Percentiles rank a stretch among this genome's conserved stretches.
These are phyloP conservation scores for Raddia distichophylla DNA, from an alignment of 176 grass and related monocot species.

Conservation along the genomic window DNA sequence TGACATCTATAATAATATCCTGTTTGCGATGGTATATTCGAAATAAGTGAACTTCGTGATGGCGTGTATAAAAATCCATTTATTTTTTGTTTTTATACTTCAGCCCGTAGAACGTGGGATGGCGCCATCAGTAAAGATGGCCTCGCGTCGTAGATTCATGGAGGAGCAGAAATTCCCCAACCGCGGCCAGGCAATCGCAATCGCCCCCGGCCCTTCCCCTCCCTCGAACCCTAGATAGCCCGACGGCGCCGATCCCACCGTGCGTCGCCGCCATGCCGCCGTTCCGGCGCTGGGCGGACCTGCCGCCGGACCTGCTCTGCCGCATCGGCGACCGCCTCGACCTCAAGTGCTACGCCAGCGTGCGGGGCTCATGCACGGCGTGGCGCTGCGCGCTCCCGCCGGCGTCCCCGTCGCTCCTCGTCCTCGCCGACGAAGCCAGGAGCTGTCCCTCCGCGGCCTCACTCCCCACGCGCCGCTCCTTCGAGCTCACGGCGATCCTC, in stretches of 20 bases:
- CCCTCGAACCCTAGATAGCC: constrained; percentile 41
- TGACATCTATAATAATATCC: too few species aligned
- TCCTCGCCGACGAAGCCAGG: constrained; percentile 48
- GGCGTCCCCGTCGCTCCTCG: constrained; percentile 49
- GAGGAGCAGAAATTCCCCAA: constrained; percentile 59
- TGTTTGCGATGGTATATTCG: too few species aligned
- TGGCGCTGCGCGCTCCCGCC: constrained; percentile 54
- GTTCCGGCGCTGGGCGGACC: constrained; percentile 61
- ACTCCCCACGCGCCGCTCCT: constrained; percentile 48
- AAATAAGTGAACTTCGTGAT: too few species aligned
- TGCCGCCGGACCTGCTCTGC: constrained; percentile 57
- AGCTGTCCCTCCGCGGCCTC: constrained; percentile 49
- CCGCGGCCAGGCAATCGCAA: constrained; percentile 19
- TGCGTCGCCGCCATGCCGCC: constrained; percentile 47
- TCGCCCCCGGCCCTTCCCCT: background rate
- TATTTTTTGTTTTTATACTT: too few species aligned
- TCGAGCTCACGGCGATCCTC: constrained; percentile 54
- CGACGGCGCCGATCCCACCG: background rate
- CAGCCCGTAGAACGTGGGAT: background rate
- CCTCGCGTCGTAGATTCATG: background rate
- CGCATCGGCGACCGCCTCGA: constrained; percentile 57
- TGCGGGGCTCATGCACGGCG: constrained; percentile 51
- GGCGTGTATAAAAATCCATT: too few species aligned
- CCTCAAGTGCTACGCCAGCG: constrained; percentile 63
- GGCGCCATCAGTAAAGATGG: constrained; percentile 29